Conservation (phyloP, 768 basidiomycete genomes). For the Mycena pura region DNA sequence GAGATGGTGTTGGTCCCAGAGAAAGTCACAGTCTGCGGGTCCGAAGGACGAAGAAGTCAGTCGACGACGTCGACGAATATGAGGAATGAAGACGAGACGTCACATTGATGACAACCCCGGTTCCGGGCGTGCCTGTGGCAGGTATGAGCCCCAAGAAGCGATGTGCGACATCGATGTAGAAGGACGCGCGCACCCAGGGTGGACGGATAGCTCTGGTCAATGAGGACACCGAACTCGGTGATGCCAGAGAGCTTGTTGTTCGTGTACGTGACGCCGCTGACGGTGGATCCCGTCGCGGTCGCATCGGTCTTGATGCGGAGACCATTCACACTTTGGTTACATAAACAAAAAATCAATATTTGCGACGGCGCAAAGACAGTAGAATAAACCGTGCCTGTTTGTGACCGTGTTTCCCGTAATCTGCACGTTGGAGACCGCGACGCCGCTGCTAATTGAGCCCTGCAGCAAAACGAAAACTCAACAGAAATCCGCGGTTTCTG, state of each 20-base stretch:
- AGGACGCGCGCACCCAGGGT: constrained; percentile 24
- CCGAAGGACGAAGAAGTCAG: background rate
- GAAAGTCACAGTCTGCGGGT: constrained; percentile 26
- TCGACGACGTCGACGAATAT: background rate
- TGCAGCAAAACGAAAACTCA: background rate
- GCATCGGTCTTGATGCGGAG: constrained; percentile 30
- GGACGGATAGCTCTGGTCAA: constrained; percentile 29
- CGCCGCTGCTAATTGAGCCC: constrained; percentile 25
- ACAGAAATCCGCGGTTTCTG: too few relatives aligned
- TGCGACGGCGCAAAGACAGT: background rate
- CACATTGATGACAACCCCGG: constrained; percentile 29
- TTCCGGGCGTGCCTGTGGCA: constrained; percentile 25
- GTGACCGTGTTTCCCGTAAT: constrained; percentile 31
- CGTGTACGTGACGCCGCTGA: constrained; percentile 25
- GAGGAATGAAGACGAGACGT: background rate
- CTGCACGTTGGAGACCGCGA: constrained; percentile 22
- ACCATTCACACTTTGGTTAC: constrained; percentile 22
- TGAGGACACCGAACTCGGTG: constrained; percentile 25
- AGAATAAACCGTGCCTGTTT: constrained; percentile 9
- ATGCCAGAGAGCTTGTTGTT: constrained; percentile 29
- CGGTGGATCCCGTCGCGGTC: constrained; percentile 20
- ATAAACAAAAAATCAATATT: too few relatives aligned
- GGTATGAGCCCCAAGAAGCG: background rate
- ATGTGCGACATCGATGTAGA: background rate
- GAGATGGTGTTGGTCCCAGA: constrained; percentile 27